Evolutionary conservation across 164 flowering plant genomes (phyloP), one percentile per base, ranked within the genome.

Genomic region (Sextonia rubra): DNA sequence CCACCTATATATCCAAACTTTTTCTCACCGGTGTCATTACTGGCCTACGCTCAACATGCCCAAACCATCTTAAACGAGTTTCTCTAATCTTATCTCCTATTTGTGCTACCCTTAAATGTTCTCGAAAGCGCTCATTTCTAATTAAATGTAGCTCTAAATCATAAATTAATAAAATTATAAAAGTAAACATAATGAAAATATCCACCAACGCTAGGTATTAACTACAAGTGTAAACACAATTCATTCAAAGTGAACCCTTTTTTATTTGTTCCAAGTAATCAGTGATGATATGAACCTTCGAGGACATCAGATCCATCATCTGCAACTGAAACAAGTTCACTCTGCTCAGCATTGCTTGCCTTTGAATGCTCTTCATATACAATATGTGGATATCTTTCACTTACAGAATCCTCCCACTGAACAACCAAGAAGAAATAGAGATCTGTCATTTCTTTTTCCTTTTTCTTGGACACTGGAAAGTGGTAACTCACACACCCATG

Each of bases 341-440:
- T 49, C 66, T 81, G 74, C 64, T 87, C 88, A 49, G 74, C 75
- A 71, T 85, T 88, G 74, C 30, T 70, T 18, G 82, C 92, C 78
- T 86, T 89, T 82, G 88, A 87, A 73, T 64, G 83, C 80, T 95
- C 99, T 82, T 91, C 91, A 75, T 85, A 77, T 8, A 95, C 98
- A 75, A 95, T 73, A 76, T 95, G 99, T 18, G 97, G 99, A 84
- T 95, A 95, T 69, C 87, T 91, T 77, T 90, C 91, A 81, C 89
- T 80, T 18, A 85, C 56, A 73, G 86, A 76, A 74, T 87, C 87
- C 80, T 89, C 97, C 98, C 98, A 95, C 99, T 95, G 71, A 26
- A 30, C 60, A 60, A 77, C 47, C 67, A 64, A 75, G 62, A 78
- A 65, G 18, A 29, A 60, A 27, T 15, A 25, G 11, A 8, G 68